Evolutionary conservation across 495 filamentous ascomycete genomes (phyloP).

Genomic region (Trichodelitschia bisporula): DNA sequence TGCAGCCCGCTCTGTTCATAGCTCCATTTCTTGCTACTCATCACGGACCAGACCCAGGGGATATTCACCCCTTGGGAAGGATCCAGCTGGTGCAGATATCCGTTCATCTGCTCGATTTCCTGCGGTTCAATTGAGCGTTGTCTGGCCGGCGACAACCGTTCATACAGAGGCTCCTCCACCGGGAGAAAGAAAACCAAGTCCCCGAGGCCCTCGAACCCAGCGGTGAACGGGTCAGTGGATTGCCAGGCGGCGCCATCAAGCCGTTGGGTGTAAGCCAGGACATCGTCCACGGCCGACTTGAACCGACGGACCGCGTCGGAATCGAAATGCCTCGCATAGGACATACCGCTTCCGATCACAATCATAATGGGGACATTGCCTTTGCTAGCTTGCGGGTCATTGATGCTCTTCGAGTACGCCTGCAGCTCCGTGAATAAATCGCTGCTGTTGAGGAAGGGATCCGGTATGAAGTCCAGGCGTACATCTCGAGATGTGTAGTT

Average conservation of each 20-base stretch:
- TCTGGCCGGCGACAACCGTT: constrained; percentile 21
- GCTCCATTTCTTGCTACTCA: constrained; percentile 14
- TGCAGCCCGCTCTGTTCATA: constrained; percentile 22
- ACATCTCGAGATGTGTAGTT: constrained; percentile 18
- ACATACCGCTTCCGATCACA: constrained; percentile 27
- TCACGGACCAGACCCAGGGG: constrained; percentile 24
- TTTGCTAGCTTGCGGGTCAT: constrained; percentile 1
- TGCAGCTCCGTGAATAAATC: constrained; percentile 18
- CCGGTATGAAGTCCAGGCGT: constrained; percentile 30
- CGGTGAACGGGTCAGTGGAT: too few relatives aligned
- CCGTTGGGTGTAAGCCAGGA: constrained; percentile 12
- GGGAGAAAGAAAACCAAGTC: constrained; percentile 22
- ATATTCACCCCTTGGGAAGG: constrained; percentile 22
- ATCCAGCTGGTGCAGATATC: constrained; percentile 24
- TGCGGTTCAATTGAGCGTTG: constrained; percentile 23
- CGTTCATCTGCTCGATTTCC: constrained; percentile 29
- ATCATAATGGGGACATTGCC: constrained; percentile 9
- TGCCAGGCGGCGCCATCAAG: too few relatives aligned
- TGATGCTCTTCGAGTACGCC: too few relatives aligned
- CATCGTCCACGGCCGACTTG: constrained; percentile 19
- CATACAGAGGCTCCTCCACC: constrained; percentile 28
- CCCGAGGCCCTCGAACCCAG: constrained; percentile 8
- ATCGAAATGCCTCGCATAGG: constrained; percentile 28
- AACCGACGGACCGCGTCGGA: constrained; percentile 22
- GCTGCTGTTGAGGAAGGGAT: constrained; percentile 34